These are phyloP conservation scores for Trichosporon sp. DNA, from an alignment of 1,284 basidiomycete species.

Conservation along the genomic window DNA sequence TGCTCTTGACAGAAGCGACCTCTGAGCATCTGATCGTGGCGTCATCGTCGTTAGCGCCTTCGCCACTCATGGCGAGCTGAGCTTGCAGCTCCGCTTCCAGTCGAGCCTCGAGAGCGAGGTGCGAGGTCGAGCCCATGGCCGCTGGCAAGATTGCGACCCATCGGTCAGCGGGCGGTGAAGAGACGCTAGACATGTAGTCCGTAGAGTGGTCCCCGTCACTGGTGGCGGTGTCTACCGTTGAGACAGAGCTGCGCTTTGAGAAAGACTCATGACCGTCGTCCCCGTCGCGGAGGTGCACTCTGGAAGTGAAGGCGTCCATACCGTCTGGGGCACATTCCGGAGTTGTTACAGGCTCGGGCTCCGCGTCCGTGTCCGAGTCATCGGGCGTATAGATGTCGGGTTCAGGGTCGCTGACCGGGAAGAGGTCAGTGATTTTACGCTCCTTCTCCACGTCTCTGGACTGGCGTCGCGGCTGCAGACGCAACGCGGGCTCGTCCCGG, in stretches of 20 bases:
- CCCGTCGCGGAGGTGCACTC: neutral
- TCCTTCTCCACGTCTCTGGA: neutral
- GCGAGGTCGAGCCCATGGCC: neutral
- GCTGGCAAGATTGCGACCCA: neutral
- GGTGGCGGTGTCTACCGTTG: neutral
- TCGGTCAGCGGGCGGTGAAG: neutral
- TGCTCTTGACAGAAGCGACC: neutral
- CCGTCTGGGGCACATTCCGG: neutral
- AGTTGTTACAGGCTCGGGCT: neutral
- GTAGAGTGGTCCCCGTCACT: neutral
- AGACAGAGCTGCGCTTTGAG: neutral
- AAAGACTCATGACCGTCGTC: neutral
- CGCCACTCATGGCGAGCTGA: neutral
- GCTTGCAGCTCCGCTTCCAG: neutral
- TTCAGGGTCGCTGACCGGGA: neutral
- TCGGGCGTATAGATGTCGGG: neutral
- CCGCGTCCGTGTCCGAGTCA: neutral
- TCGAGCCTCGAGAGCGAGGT: neutral
- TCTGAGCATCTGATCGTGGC: neutral
- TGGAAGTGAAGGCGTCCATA: slow-evolving; percentile 1
- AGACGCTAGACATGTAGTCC: neutral
- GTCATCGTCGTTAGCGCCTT: neutral
- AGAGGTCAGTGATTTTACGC: neutral
- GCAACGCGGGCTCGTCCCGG: neutral
- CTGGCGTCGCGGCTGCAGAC: neutral